These are phyloP conservation scores for Tephrocybe sp. DNA, from an alignment of 768 basidiomycete species.

Conservation along the genomic window DNA sequence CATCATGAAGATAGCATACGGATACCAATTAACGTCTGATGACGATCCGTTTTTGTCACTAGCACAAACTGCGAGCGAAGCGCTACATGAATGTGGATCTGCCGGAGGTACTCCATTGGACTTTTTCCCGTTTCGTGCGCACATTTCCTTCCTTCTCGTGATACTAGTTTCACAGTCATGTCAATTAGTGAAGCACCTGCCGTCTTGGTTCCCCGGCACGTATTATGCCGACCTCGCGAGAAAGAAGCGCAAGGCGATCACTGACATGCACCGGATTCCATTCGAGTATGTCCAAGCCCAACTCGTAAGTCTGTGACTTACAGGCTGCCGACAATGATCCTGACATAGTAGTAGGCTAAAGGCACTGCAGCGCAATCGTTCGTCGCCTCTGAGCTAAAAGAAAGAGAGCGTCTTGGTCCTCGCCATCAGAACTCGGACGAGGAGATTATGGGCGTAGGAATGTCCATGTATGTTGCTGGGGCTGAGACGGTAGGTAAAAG, in stretches of 20 bases:
- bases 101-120: slow-evolving; percentile 17
- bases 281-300: slow-evolving; percentile 26
- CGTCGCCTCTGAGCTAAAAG: slow-evolving; percentile 14
- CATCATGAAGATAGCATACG: slow-evolving; percentile 28
- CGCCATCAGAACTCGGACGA: background rate
- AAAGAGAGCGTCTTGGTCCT: background rate
- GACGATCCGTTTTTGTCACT: slow-evolving; percentile 36
- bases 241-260: slow-evolving; percentile 7
- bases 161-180: background rate
- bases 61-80: slow-evolving; percentile 27
- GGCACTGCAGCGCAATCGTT: slow-evolving; percentile 21
- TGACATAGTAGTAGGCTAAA: slow-evolving; percentile 7
- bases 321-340: background rate
- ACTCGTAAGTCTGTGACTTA: slow-evolving; percentile 23
- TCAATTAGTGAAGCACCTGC: slow-evolving; percentile 25
- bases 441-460: slow-evolving; percentile 19
- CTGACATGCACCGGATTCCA: slow-evolving; percentile 26
- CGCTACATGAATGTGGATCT: slow-evolving; percentile 21
- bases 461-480: slow-evolving; percentile 24
- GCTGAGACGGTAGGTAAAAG: slow-evolving; percentile 29
- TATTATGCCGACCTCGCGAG: slow-evolving; percentile 18
- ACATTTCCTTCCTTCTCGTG: background rate
- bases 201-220: slow-evolving; percentile 30
- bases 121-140: slow-evolving; percentile 25
- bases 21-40: slow-evolving; percentile 26